Percentiles rank a stretch among this genome's conserved stretches.
Evolutionary conservation across 768 basidiomycete genomes (phyloP).

Genomic region (Paxillus involutus): DNA sequence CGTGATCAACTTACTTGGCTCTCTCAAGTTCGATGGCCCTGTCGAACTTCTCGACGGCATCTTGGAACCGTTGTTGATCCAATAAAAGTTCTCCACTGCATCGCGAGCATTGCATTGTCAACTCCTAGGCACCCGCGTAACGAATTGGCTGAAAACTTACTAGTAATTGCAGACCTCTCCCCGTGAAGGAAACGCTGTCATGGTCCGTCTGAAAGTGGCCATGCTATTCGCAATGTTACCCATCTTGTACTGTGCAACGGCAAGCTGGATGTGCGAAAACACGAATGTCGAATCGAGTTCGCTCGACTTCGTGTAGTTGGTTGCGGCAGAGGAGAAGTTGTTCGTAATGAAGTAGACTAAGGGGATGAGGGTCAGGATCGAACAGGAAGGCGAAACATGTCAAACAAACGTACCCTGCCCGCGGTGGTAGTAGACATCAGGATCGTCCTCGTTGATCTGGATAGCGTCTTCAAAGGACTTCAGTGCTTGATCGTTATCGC

Average conservation of each 20-base stretch:
- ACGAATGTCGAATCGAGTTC: conserved; percentile 86
- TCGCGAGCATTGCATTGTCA: neutral
- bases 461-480: conserved; percentile 91
- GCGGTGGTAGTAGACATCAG: conserved; percentile 98
- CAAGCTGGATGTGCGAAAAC: conserved; percentile 96
- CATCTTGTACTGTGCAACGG: conserved; percentile 95
- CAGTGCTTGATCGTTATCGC: conserved; percentile 78
- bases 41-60: conserved; percentile 92
- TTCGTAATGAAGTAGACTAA: conserved; percentile 93
- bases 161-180: conserved; percentile 96
- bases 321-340: conserved; percentile 81
- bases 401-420: conserved; percentile 69
- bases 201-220: conserved; percentile 85
- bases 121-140: neutral
- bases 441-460: conserved; percentile 76
- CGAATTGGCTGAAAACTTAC: conserved; percentile 43
- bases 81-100: conserved; percentile 88
- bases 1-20: conserved; percentile 48
- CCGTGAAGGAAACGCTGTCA: conserved; percentile 80
- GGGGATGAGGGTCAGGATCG: neutral
- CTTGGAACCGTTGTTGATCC: conserved; percentile 86
- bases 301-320: conserved; percentile 90
- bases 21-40: conserved; percentile 87
- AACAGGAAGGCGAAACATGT: neutral
- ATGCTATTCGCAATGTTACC: conserved; percentile 77